Evolutionary conservation across 176 grass and related monocot species (phyloP).

Genomic region (Aechmea fasciata): DNA sequence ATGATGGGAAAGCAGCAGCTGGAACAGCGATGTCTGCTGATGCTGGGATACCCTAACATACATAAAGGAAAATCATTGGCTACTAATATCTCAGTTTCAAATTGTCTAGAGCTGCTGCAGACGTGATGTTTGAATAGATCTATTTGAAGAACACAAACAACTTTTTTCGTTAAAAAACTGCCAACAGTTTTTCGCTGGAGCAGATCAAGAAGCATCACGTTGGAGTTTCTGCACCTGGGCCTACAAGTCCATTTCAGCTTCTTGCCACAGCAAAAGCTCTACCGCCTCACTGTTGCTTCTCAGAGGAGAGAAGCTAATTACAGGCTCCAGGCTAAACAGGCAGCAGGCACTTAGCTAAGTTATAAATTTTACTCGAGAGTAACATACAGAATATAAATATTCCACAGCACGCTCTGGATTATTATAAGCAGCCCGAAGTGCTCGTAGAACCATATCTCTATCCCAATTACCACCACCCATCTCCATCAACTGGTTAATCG

Average conservation of each 20-base stretch:
- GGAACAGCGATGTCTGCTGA: conserved; percentile 69
- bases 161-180: background rate
- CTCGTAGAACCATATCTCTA: conserved; percentile 57
- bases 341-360: too few species aligned
- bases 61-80: conserved; percentile 16
- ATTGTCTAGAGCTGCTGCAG: background rate
- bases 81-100: conserved; percentile 17
- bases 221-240: too few species aligned
- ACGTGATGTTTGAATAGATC: too few species aligned
- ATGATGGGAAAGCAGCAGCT: conserved; percentile 10
- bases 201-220: too few species aligned
- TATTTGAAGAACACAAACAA: too few species aligned
- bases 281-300: too few species aligned
- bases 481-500: conserved; percentile 78
- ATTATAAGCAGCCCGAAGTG: conserved; percentile 89
- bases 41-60: conserved; percentile 72
- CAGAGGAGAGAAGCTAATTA: too few species aligned
- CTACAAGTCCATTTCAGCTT: too few species aligned
- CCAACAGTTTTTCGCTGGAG: too few species aligned
- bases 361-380: too few species aligned
- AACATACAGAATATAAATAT: conserved; percentile 85
- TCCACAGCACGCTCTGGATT: conserved; percentile 95
- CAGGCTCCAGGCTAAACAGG: too few species aligned
- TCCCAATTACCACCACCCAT: conserved; percentile 98
- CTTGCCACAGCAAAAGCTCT: too few species aligned